Evolutionary conservation across 2,329 filamentous ascomycete species (phyloP), one percentile per base, ranked within the genome.

Genomic region (Apiospora phragmitis): DNA sequence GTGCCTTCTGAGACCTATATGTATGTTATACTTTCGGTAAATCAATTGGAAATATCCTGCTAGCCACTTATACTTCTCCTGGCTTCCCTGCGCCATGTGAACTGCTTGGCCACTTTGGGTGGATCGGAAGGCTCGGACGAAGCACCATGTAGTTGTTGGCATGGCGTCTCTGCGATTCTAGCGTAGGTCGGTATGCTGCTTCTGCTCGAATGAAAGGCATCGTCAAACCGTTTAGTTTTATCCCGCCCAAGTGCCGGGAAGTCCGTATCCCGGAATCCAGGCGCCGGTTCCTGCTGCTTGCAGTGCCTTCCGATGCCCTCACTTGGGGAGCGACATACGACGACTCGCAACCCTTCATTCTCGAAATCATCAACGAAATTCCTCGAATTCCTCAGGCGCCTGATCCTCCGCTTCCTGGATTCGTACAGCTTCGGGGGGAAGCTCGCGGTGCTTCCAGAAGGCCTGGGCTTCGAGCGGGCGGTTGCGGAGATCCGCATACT

Each of bases 11-110:
- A 45, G n/a, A 45, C n/a, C 18, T 45, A 45, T 14, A 42, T 45
- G 18, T 18, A n/a, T 21, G n/a, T n/a, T 2, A 45, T 43, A 6
- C 0, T 6, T 4, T 21, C 6, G 14, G 0, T 8, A 9, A 21
- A 24, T 1, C n/a, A 0, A 12, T 0, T 24, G 9, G 0, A 49
- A 49, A 7, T n/a, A 3, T 49, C 0, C 9, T 12, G 24, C n/a
- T 49, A 49, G 9, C 12, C n/a, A 12, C n/a, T 4, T 12, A 12
- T 49, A 24, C 8, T 24, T 49, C 12, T 4, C n/a, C n/a, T 4
- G 45, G 45, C 3, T 26, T 14, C n/a, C 9, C 9, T 24, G 8
- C n/a, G n/a, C 14, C n/a, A 9, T 49, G 45, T 49, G 45, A 49
- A 49, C n/a, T 12, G n/a, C 45, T 49, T 49, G 21, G n/a, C 4